phyloP scores from a whole-genome alignment of 768 basidiomycete species.

The Xanthoconium purpureum region DNA sequence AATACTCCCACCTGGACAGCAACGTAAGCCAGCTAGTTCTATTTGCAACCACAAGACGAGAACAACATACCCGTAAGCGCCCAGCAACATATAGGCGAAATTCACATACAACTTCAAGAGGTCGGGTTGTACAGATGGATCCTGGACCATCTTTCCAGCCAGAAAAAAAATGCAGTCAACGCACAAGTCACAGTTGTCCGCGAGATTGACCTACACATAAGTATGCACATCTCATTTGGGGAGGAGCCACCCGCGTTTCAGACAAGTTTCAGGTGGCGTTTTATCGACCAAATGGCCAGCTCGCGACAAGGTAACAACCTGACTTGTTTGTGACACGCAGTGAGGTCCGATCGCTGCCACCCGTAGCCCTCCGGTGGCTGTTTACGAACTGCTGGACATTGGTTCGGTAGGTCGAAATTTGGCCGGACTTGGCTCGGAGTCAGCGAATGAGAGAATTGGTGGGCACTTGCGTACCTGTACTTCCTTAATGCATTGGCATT shows the following conservation, averaged over 20 bases:
- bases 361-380: no score
- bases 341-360: no score
- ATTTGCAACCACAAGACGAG: not conserved
- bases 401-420: no score
- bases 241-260: slow-evolving; percentile 1
- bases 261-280: slow-evolving; percentile 1
- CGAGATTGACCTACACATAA: not conserved
- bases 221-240: not conserved
- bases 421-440: no score
- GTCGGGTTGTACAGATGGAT: not conserved
- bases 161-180: not conserved
- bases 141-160: slow-evolving; percentile 1
- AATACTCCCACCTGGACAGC: slow-evolving; percentile 22
- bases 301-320: no score
- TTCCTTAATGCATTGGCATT: no score
- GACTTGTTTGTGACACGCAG: no score
- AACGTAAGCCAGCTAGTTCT: not conserved
- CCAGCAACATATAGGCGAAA: slow-evolving; percentile 11
- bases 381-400: no score
- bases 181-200: no score
- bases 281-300: no score
- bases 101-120: not conserved
- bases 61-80: slow-evolving; percentile 20
- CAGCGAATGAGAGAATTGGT: no score
- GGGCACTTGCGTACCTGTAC: no score